phyloP scores from a whole-genome alignment of 1,284 basidiomycete genomes.

The Cystobasidiaceae sp. region DNA sequence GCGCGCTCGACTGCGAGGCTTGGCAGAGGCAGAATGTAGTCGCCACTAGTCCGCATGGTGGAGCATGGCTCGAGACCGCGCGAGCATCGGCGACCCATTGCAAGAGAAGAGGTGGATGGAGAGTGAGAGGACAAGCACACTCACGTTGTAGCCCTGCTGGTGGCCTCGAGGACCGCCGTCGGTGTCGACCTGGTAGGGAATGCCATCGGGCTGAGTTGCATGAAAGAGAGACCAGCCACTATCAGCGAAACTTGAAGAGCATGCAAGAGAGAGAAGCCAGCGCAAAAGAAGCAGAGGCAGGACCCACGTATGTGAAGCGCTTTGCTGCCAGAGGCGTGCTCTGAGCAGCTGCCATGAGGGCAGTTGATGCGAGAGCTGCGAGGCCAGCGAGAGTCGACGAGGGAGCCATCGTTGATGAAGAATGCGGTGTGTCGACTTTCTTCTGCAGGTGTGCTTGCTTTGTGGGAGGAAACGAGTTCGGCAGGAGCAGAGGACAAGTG shows the following conservation, averaged over 20 bases:
- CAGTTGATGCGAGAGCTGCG: conserved; percentile 25
- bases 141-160: conserved; percentile 32
- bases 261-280: neutral
- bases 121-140: neutral
- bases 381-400: conserved; percentile 3
- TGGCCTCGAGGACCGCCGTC: conserved; percentile 29
- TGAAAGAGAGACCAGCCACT: neutral
- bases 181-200: conserved; percentile 32
- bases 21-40: too few relatives aligned
- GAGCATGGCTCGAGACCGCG: too few relatives aligned
- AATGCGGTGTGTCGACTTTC: neutral
- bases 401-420: neutral
- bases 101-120: too few relatives aligned
- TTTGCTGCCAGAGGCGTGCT: conserved; percentile 34
- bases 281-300: neutral
- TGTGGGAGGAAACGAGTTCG: too few relatives aligned
- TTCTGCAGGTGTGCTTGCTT: too few relatives aligned
- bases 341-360: conserved; percentile 21
- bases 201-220: conserved; percentile 17
- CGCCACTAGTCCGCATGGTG: too few relatives aligned
- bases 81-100: too few relatives aligned
- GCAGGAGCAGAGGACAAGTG: too few relatives aligned
- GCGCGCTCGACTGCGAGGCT: too few relatives aligned
- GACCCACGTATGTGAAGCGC: conserved; percentile 33
- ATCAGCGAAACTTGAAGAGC: neutral